phyloP scores from a whole-genome alignment of 331 rosid species.

The Quercus phellos region DNA sequence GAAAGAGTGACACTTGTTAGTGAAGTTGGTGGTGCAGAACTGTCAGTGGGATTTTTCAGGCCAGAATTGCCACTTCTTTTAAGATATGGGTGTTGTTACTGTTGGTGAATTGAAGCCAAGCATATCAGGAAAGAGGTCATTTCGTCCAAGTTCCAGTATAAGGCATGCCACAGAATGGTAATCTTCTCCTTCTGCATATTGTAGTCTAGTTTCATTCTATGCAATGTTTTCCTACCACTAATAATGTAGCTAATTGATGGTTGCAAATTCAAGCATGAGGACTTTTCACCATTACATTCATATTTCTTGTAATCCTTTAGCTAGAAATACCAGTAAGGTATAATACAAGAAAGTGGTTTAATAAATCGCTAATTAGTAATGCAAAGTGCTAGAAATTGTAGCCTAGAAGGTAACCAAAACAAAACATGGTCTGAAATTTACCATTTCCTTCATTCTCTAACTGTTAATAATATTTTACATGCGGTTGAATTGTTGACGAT shows the following conservation, averaged over 20 bases:
- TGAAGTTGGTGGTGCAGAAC: conserved; percentile 20
- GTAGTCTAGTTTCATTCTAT: not conserved
- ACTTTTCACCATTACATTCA: too few relatives aligned
- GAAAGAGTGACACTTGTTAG: conserved; percentile 22
- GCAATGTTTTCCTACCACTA: not conserved
- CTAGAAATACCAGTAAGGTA: too few relatives aligned
- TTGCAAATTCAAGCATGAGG: too few relatives aligned
- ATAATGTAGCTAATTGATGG: too few relatives aligned
- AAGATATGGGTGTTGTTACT: conserved; percentile 85
- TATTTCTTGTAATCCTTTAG: too few relatives aligned
- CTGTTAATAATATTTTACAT: too few relatives aligned
- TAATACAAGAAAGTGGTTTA: too few relatives aligned
- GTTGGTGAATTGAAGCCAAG: conserved; percentile 87
- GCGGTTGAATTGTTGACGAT: too few relatives aligned
- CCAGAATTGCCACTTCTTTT: conserved; percentile 11
- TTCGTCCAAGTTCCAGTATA: conserved; percentile 92
- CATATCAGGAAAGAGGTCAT: conserved; percentile 80
- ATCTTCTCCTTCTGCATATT: conserved; percentile 16
- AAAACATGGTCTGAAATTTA: not conserved
- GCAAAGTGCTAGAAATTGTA: not conserved
- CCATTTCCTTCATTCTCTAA: not conserved
- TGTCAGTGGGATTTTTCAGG: conserved; percentile 15
- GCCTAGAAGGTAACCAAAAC: not conserved
- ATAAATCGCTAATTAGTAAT: not conserved
- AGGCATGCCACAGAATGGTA: conserved; percentile 98